Evolutionary conservation across 345 rosid genomes (phyloP).

Genomic region (Corchorus capsularis): DNA sequence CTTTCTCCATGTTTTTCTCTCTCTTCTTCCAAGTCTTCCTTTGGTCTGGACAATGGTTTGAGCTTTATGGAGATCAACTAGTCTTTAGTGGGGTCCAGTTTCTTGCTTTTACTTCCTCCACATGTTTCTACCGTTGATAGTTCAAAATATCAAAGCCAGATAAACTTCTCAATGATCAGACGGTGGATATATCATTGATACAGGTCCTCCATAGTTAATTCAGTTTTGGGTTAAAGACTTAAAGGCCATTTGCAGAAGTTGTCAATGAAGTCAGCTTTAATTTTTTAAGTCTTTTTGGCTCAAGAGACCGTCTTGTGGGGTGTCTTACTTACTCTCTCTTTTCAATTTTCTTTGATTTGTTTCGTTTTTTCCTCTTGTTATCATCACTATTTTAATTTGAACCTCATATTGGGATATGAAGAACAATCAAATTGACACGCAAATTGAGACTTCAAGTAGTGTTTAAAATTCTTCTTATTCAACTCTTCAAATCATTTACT

Average conservation of each 20-base stretch:
- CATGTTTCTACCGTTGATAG: conserved; percentile 18
- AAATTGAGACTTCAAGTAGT: too few relatives aligned
- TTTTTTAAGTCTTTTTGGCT: neutral
- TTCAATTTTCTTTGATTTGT: neutral
- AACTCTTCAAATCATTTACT: too few relatives aligned
- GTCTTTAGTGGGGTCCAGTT: conserved; percentile 28
- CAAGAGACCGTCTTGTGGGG: conserved; percentile 21
- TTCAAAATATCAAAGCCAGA: neutral
- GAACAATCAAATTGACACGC: too few relatives aligned
- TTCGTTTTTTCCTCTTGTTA: neutral
- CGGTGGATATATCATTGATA: conserved; percentile 18
- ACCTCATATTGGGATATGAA: neutral
- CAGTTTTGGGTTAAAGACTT: neutral
- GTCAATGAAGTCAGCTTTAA: conserved; percentile 22
- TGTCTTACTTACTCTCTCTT: neutral
- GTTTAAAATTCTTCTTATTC: too few relatives aligned
- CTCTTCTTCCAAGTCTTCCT: conserved; percentile 6
- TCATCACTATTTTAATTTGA: neutral
- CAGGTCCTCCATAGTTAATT: neutral
- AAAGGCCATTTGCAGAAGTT: neutral
- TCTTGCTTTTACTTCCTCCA: neutral
- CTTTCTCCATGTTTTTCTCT: conserved; percentile 10
- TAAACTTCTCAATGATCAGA: conserved; percentile 22
- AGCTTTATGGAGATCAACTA: conserved; percentile 22
- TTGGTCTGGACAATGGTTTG: conserved; percentile 26